Percentiles rank a stretch among this genome's conserved stretches.
These are phyloP conservation scores for Cryptococcus floricola DNA, from an alignment of 1,284 basidiomycete genomes.

Conservation along the genomic window DNA sequence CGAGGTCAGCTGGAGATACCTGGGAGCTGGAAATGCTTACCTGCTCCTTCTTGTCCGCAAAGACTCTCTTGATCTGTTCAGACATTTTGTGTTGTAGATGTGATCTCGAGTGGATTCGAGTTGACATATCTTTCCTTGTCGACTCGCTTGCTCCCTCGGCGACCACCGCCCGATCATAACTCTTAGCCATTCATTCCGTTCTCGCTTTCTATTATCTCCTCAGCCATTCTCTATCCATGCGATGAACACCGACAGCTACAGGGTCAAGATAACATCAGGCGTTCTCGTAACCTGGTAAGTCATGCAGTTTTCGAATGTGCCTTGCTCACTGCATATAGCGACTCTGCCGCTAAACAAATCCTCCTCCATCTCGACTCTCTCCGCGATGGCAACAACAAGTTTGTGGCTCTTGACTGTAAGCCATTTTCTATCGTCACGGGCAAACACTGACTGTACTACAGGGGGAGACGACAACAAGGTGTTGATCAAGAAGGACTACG, in stretches of 20 bases:
- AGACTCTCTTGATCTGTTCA: constrained; percentile 69
- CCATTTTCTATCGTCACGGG: not conserved
- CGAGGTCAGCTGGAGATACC: not conserved
- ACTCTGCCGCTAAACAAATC: constrained; percentile 47
- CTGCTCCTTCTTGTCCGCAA: constrained; percentile 65
- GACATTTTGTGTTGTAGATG: constrained; percentile 53
- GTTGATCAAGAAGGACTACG: constrained; percentile 32
- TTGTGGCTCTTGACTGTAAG: constrained; percentile 39
- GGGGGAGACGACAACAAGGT: constrained; percentile 42
- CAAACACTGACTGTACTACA: not conserved
- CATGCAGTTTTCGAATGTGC: not conserved
- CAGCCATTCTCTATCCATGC: too few relatives aligned
- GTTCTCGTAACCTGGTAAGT: constrained; percentile 33
- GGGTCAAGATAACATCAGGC: constrained; percentile 25
- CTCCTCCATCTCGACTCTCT: constrained; percentile 36
- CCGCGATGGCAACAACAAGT: constrained; percentile 35
- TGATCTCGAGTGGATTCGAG: not conserved
- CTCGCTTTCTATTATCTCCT: too few relatives aligned
- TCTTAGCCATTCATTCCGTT: too few relatives aligned
- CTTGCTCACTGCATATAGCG: constrained; percentile 17
- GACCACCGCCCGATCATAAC: too few relatives aligned
- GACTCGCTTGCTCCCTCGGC: too few relatives aligned
- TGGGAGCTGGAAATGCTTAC: constrained; percentile 47
- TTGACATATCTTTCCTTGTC: too few relatives aligned
- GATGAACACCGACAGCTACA: constrained; percentile 19